Percentiles rank a stretch among this genome's conserved stretches.
These are phyloP conservation scores for Chlamydomonas eustigma DNA, from an alignment of 139 green algal species.

Conservation along the genomic window DNA sequence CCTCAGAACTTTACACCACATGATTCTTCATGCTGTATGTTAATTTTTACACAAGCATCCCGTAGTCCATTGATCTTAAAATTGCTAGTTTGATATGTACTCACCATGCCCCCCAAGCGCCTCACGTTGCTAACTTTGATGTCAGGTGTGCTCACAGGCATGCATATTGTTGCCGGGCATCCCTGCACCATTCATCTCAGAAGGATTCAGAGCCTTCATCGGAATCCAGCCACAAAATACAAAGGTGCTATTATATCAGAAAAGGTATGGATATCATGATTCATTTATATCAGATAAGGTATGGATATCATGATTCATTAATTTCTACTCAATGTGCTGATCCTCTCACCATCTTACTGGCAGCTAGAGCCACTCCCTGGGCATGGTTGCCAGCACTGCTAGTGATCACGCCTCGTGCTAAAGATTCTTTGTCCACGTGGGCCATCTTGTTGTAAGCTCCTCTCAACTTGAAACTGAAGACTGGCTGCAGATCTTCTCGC, in stretches of 20 bases:
- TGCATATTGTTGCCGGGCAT: slow-evolving; percentile 81
- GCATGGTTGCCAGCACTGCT: slow-evolving; percentile 93
- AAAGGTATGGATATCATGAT: too few species aligned
- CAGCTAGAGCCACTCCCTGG: slow-evolving; percentile 89
- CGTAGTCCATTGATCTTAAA: too few species aligned
- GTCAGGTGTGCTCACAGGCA: slow-evolving; percentile 79
- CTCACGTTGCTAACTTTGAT: slow-evolving; percentile 82
- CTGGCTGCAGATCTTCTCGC: slow-evolving; percentile 92
- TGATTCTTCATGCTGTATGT: too few species aligned
- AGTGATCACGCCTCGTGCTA: slow-evolving; percentile 83
- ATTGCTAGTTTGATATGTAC: too few species aligned
- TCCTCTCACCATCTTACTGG: slow-evolving; percentile 59
- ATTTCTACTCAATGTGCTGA: not conserved
- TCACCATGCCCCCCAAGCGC: slow-evolving; percentile 75
- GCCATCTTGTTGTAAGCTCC: slow-evolving; percentile 37
- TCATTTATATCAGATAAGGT: too few species aligned
- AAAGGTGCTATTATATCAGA: too few species aligned
- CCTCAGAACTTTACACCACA: too few species aligned
- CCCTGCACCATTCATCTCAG: too few species aligned
- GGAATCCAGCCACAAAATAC: too few species aligned
- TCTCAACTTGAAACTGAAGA: slow-evolving; percentile 95
- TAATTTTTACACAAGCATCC: too few species aligned
- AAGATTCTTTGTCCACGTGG: slow-evolving; percentile 40
- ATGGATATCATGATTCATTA: too few species aligned
- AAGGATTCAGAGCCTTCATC: too few species aligned